phyloP scores from a whole-genome alignment of 2,329 filamentous ascomycete species.

The Fusarium brevicatenulatum region DNA sequence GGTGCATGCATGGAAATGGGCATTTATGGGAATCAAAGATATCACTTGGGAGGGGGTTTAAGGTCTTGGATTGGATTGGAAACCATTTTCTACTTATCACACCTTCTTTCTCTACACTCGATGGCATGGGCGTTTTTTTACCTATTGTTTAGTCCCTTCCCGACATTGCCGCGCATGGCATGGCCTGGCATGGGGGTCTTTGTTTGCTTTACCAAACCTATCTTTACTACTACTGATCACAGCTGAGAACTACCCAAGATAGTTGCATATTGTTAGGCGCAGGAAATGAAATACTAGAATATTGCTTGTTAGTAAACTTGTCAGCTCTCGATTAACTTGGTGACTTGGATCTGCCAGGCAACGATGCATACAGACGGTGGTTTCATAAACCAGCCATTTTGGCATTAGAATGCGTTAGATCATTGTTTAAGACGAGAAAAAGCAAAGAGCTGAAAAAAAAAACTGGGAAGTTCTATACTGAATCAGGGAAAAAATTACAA shows the following conservation, averaged over 20 bases:
- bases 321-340: too few relatives aligned
- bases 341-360: background rate
- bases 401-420: background rate
- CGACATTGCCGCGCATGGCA: conserved; percentile 8
- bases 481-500: background rate
- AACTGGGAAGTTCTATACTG: background rate
- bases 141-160: background rate
- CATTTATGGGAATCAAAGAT: conserved; percentile 36
- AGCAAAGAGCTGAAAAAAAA: background rate
- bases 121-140: conserved; percentile 36
- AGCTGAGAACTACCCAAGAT: conserved; percentile 24
- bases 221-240: conserved; percentile 12
- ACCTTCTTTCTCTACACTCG: conserved; percentile 18
- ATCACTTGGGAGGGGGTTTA: conserved; percentile 25
- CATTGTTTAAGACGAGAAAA: background rate
- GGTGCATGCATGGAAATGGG: conserved; percentile 39
- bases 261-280: conserved; percentile 42
- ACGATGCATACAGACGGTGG: background rate
- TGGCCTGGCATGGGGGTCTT: background rate
- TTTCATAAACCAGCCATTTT: background rate
- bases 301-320: background rate
- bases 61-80: background rate
- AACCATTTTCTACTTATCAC: background rate
- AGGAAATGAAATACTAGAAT: conserved; percentile 36
- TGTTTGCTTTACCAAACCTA: background rate